These are phyloP conservation scores for Boletus subparvulus DNA, from an alignment of 768 basidiomycete genomes.

Conservation along the genomic window DNA sequence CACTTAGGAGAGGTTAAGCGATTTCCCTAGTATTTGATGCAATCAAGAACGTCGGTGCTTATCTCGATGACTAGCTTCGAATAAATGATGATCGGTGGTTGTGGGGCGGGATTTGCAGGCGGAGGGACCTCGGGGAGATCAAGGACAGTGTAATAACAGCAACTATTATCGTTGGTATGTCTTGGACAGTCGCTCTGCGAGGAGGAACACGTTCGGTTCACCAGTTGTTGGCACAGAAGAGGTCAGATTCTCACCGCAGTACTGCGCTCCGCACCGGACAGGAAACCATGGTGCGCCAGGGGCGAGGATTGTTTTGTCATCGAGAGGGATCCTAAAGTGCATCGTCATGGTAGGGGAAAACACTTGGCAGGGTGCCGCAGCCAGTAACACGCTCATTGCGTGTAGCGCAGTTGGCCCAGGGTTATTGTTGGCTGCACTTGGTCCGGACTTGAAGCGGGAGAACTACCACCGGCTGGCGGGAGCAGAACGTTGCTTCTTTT, in stretches of 20 bases:
- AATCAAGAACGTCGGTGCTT: neutral
- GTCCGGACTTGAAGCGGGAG: neutral
- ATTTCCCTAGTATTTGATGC: neutral
- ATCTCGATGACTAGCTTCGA: neutral
- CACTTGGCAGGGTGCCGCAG: conserved; percentile 25
- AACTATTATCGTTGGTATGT: neutral
- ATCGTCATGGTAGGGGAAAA: conserved; percentile 24
- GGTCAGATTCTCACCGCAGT: neutral
- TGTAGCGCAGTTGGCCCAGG: conserved; percentile 21
- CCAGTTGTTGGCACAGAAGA: neutral
- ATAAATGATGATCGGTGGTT: neutral
- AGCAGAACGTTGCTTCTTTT: neutral
- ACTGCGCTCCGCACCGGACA: conserved; percentile 4
- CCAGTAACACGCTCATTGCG: conserved; percentile 22
- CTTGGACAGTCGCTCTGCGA: neutral
- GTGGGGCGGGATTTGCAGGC: neutral
- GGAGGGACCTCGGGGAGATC: neutral
- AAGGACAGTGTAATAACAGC: neutral
- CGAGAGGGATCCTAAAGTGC: conserved; percentile 19
- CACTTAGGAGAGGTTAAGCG: too few species aligned
- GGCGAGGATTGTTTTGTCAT: conserved; percentile 22
- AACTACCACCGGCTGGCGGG: neutral
- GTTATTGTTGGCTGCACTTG: neutral
- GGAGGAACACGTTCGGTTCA: too few species aligned
- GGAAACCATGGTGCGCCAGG: conserved; percentile 19